Percentiles rank a stretch among this genome's conserved stretches.
phyloP scores from a whole-genome alignment of 306 rosid species.

The Benincasa hispida region DNA sequence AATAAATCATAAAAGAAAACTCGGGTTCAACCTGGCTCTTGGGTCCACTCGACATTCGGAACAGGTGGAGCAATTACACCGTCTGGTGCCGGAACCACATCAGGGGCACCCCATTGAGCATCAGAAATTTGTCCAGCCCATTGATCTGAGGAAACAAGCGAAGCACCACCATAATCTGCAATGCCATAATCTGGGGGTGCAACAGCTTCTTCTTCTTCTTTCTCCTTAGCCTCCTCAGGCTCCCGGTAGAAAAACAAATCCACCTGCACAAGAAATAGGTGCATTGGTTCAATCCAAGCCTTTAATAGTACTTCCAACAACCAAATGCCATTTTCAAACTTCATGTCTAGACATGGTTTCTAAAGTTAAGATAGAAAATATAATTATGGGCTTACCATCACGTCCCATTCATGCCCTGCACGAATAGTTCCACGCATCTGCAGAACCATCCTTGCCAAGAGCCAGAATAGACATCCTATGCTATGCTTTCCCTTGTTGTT shows the following conservation, averaged over 20 bases:
- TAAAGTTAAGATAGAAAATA: background rate
- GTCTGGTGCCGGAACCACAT: background rate
- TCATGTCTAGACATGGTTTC: background rate
- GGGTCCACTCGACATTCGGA: slow-evolving; percentile 21
- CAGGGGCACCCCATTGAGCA: slow-evolving; percentile 24
- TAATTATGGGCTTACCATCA: slow-evolving; percentile 41
- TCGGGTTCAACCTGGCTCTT: slow-evolving; percentile 15
- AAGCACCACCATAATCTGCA: slow-evolving; percentile 30
- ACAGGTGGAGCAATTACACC: slow-evolving; percentile 8
- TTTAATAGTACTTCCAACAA: background rate
- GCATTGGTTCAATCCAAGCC: background rate
- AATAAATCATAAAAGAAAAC: background rate
- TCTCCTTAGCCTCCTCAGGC: slow-evolving; percentile 68
- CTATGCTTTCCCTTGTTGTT: slow-evolving; percentile 89
- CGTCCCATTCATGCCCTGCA: slow-evolving; percentile 73
- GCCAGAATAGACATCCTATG: slow-evolving; percentile 83
- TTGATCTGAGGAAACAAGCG: slow-evolving; percentile 20
- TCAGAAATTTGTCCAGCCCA: slow-evolving; percentile 28
- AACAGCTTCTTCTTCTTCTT: slow-evolving; percentile 59
- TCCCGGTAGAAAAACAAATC: slow-evolving; percentile 85
- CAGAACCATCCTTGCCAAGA: slow-evolving; percentile 83
- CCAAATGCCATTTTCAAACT: background rate
- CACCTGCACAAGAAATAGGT: slow-evolving; percentile 30
- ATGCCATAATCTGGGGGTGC: slow-evolving; percentile 39
- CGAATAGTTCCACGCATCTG: slow-evolving; percentile 75